Evolutionary conservation across 371 early-diverging fungal genomes (phyloP).

Genomic region (Coemansia sp.): DNA sequence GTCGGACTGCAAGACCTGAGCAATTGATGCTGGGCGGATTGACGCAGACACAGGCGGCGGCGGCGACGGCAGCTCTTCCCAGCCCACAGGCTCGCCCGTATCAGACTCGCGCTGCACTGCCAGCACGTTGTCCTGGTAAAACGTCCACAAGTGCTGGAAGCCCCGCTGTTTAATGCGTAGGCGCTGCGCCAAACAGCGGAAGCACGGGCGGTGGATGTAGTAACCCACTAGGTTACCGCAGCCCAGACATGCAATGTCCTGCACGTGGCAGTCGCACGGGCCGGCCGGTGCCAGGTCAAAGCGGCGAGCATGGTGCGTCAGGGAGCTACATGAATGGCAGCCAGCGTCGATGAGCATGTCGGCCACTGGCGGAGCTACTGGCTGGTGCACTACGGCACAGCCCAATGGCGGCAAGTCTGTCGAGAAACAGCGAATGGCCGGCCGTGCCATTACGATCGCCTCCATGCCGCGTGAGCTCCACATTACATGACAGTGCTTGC

Average conservation of each 20-base stretch:
- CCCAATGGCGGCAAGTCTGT: constrained; percentile 52
- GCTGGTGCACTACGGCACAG: constrained; percentile 50
- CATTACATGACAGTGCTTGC: constrained; percentile 49
- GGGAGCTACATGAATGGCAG: constrained; percentile 34
- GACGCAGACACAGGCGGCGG: constrained; percentile 23
- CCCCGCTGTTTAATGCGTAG: constrained; percentile 52
- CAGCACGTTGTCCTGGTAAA: constrained; percentile 50
- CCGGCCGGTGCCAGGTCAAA: constrained; percentile 52
- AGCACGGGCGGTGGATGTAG: constrained; percentile 53
- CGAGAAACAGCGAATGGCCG: constrained; percentile 52
- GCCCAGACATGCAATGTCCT: constrained; percentile 52
- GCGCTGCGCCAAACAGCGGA: constrained; percentile 51
- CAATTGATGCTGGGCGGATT: not conserved
- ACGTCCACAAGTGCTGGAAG: constrained; percentile 54
- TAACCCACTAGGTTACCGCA: constrained; percentile 53
- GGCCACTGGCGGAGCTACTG: constrained; percentile 39
- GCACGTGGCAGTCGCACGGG: constrained; percentile 53
- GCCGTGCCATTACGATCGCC: constrained; percentile 52
- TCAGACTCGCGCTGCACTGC: constrained; percentile 47
- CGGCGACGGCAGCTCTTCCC: constrained; percentile 45
- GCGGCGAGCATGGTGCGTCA: constrained; percentile 50
- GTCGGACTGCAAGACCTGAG: not conserved
- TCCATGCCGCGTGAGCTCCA: constrained; percentile 55
- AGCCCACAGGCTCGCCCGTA: constrained; percentile 35
- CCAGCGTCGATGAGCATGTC: constrained; percentile 43